phyloP scores from a whole-genome alignment of 176 grass and related monocot species.

The Zea luxurians region DNA sequence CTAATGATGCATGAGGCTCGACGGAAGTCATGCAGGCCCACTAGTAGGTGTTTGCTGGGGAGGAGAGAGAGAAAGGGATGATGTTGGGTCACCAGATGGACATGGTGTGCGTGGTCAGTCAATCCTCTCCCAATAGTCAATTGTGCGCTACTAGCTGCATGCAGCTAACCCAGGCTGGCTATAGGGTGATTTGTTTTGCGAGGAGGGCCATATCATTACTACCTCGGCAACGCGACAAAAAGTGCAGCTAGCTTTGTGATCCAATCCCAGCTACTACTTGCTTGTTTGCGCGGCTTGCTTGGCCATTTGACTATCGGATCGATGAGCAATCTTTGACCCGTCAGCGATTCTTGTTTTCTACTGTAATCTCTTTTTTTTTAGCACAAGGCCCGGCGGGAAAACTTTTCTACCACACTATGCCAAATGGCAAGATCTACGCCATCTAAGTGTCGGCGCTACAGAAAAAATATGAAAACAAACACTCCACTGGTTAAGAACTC shows the following conservation, averaged over 20 bases:
- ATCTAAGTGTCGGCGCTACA: background rate
- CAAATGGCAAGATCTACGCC: background rate
- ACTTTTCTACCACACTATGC: background rate
- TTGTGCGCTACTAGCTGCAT: constrained; percentile 14
- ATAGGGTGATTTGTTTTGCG: constrained; percentile 28
- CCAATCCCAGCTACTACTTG: background rate
- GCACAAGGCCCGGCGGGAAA: background rate
- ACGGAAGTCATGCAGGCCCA: constrained; percentile 11
- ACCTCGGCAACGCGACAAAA: constrained; percentile 28
- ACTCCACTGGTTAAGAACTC: background rate
- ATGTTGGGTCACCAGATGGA: background rate
- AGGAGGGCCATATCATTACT: background rate
- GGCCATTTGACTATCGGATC: background rate
- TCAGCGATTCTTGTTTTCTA: background rate
- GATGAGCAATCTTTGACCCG: constrained; percentile 14
- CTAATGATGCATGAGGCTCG: background rate
- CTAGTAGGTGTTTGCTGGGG: background rate
- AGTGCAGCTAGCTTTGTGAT: background rate
- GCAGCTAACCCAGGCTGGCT: constrained; percentile 13
- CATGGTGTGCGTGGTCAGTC: constrained; percentile 28
- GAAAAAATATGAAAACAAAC: background rate
- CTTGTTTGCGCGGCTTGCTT: background rate
- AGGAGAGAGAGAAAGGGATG: background rate
- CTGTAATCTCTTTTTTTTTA: background rate
- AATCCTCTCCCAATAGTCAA: constrained; percentile 41